Evolutionary conservation across 1,284 basidiomycete genomes (phyloP), one percentile per base, ranked within the genome.

Genomic region (Sanghuangporus baumii): DNA sequence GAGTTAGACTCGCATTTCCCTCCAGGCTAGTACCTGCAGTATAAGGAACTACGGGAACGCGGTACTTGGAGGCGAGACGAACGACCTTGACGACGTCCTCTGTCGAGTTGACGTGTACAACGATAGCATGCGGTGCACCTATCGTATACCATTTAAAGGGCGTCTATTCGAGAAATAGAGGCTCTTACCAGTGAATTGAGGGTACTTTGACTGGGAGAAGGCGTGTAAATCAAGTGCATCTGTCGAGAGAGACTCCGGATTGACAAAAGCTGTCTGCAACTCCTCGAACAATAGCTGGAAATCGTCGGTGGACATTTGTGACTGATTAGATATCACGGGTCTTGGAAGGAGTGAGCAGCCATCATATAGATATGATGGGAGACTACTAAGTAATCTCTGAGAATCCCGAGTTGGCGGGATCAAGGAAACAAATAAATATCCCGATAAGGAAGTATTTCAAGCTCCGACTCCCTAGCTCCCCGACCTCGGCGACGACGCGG

Each of bases 21-120:
- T 75, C 72, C 43, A 76, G 65, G 59, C 69, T 71, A 2, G 78
- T 81, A 2, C 79, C 79, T 7, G 78, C 79, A 12, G 74, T 72
- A 63, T 74, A 80, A 2, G 79, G 76, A 4, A 78, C 72, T 18
- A 81, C 66, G 2, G 80, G 78, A 43, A 81, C 76, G 6, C 69
- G 63, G 65, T 77, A 74, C 60, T 75, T 71, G 51, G 70, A 67
- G 1, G 79, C 76, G 20, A 78, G 70, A 40, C 76, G 73, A 65
- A 76, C 72, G 38, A 77, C 72, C 47, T 66, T 66, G 37, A 75
- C 73, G 31, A 78, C 77, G 63, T 79, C 77, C 38, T 76, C 74
- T 0, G 77, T 78, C 55, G 70, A 66, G 55, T 73, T 23, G 14
- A 43, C 59, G 20, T 52, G 59, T 20, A 60, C 59, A 11, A 60